A percentile compares a stretch with the other conserved stretches of the same genome.
Conservation (phyloP, 192 early-diverging fungal genomes). For the Endogone sp. region DNA sequence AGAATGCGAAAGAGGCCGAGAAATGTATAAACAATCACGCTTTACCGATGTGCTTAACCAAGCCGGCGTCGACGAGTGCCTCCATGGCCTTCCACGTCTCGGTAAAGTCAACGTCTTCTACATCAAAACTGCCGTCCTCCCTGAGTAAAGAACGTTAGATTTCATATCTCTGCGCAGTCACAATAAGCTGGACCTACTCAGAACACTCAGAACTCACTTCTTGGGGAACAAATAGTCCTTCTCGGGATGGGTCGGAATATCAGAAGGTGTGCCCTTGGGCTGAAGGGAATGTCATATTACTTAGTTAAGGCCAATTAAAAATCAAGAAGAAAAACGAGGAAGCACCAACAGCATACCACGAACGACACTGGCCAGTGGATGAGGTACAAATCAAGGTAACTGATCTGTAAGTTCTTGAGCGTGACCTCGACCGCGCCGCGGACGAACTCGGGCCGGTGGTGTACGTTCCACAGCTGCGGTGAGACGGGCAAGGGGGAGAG, state of each 20-base stretch:
- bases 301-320: too few relatives aligned
- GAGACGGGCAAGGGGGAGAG: constrained; percentile 12
- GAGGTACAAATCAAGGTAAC: constrained; percentile 81
- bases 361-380: constrained; percentile 84
- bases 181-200: not conserved
- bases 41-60: constrained; percentile 46
- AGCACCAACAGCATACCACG: constrained; percentile 5
- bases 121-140: constrained; percentile 22
- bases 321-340: too few relatives aligned
- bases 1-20: too few relatives aligned
- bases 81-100: constrained; percentile 81
- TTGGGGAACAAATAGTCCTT: constrained; percentile 25
- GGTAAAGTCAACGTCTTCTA: constrained; percentile 39
- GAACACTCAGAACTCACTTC: constrained; percentile 7
- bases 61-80: constrained; percentile 53
- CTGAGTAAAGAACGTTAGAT: not conserved
- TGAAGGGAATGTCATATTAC: not conserved
- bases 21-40: not conserved
- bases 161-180: too few relatives aligned
- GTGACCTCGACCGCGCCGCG: constrained; percentile 55
- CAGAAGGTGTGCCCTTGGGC: constrained; percentile 12
- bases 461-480: constrained; percentile 60
- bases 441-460: constrained; percentile 62
- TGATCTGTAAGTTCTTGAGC: constrained; percentile 61
- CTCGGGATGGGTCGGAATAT: constrained; percentile 18